Conservation (phyloP, 192 early-diverging fungal species). For the Spizellomyces punctatus region DNA sequence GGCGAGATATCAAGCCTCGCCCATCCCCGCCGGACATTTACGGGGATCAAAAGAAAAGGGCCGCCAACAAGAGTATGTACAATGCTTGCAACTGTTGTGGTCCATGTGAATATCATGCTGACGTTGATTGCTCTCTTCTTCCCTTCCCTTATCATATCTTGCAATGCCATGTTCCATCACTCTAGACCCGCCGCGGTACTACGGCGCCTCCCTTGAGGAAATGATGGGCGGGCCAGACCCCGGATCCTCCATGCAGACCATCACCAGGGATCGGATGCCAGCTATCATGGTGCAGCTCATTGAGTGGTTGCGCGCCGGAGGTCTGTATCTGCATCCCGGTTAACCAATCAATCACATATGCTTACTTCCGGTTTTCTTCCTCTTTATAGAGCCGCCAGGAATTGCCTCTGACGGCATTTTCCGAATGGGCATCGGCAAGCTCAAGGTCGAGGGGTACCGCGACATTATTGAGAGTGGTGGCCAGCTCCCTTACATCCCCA, state of each 20-base stretch:
- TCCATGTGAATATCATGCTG: too few species aligned
- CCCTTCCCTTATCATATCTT: too few species aligned
- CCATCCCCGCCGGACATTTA: conserved; percentile 1
- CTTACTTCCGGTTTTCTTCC: too few species aligned
- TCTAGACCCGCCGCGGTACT: not conserved
- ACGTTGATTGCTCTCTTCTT: too few species aligned
- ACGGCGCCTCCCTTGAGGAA: not conserved
- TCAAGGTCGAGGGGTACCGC: not conserved
- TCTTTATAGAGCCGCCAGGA: not conserved
- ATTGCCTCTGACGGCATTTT: conserved; percentile 1
- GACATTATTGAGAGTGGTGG: not conserved
- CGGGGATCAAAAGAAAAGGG: not conserved
- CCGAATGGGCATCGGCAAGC: not conserved
- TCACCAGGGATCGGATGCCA: not conserved
- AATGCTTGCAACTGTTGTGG: too few species aligned
- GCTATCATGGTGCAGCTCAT: not conserved
- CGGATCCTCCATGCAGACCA: not conserved
- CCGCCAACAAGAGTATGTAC: not conserved
- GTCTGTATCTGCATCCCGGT: not conserved
- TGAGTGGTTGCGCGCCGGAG: not conserved
- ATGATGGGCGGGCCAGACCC: not conserved
- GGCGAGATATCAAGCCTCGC: not conserved
- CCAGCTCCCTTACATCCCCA: not conserved
- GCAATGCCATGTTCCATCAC: too few species aligned
- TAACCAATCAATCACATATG: not conserved